A percentile compares a stretch with the other conserved stretches of the same genome.
Evolutionary conservation across 1,139 yeast genomes (phyloP).

Genomic region (Blastobotrys illinoisensis): DNA sequence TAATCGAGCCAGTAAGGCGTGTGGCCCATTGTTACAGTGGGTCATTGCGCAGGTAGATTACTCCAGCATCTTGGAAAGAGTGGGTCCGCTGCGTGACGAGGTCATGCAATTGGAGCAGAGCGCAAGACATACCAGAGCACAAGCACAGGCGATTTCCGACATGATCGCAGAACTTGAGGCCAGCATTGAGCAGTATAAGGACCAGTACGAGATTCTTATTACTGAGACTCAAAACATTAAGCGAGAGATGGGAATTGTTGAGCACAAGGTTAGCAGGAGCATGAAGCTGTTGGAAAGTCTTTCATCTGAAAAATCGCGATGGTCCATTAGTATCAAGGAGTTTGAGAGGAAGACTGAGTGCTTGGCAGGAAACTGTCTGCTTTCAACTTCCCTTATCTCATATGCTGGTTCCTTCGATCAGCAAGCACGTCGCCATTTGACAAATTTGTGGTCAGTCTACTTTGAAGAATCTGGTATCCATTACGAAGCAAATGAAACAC

Average conservation of each 20-base stretch:
- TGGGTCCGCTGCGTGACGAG: constrained; percentile 72
- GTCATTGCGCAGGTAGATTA: constrained; percentile 78
- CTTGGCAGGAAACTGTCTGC: constrained; percentile 59
- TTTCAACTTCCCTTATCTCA: constrained; percentile 56
- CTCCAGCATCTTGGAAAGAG: constrained; percentile 59
- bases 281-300: constrained; percentile 56
- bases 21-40: constrained; percentile 92
- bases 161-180: constrained; percentile 73
- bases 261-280: constrained; percentile 59
- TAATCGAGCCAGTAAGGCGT: constrained; percentile 87
- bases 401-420: constrained; percentile 64
- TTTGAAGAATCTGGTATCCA: constrained; percentile 39
- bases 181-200: constrained; percentile 64
- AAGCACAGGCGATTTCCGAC: constrained; percentile 60
- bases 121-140: constrained; percentile 59
- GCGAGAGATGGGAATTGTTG: constrained; percentile 60
- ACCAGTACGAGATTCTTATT: constrained; percentile 63
- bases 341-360: constrained; percentile 46
- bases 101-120: constrained; percentile 55
- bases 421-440: constrained; percentile 39
- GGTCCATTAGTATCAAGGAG: constrained; percentile 54
- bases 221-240: constrained; percentile 75
- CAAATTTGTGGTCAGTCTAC: constrained; percentile 39
- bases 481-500: constrained; percentile 36
- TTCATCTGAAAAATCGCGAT: constrained; percentile 65